A percentile compares a stretch with the other conserved stretches of the same genome.
Evolutionary conservation across 2,329 filamentous ascomycete species (phyloP).

Genomic region (Teratosphaeria zuluensis): DNA sequence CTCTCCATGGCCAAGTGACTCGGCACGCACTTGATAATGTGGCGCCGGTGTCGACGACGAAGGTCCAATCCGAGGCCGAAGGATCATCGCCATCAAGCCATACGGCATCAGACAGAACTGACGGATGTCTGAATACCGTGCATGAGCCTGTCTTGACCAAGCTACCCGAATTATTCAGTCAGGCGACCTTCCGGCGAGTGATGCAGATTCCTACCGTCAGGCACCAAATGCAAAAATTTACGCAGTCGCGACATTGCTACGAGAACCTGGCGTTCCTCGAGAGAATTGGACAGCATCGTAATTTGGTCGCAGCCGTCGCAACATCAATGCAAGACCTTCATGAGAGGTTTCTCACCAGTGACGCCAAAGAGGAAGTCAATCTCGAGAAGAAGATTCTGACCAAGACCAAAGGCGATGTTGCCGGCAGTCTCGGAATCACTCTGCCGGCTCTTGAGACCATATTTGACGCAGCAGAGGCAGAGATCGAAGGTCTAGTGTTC

Average conservation of each 20-base stretch:
- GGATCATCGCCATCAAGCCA: background rate
- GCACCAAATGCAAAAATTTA: slow-evolving; percentile 5
- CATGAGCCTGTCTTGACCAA: background rate
- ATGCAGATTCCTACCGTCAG: slow-evolving; percentile 6
- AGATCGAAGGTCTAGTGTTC: slow-evolving; percentile 9
- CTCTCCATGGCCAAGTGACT: background rate
- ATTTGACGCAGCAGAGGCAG: slow-evolving; percentile 6
- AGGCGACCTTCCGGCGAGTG: slow-evolving; percentile 3
- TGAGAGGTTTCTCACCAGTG: slow-evolving; percentile 4
- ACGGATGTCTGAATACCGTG: background rate
- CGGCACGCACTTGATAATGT: background rate
- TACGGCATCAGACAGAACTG: background rate
- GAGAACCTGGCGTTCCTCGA: slow-evolving; percentile 9
- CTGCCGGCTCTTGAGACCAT: slow-evolving; percentile 5
- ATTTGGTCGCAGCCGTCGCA: slow-evolving; percentile 1
- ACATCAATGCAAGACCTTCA: slow-evolving; percentile 5
- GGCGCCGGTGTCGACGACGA: background rate
- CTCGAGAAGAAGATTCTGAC: slow-evolving; percentile 1
- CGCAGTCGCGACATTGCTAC: slow-evolving; percentile 4
- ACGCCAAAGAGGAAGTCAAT: slow-evolving; percentile 5
- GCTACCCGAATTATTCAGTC: slow-evolving; percentile 9
- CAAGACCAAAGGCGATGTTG: slow-evolving; percentile 4
- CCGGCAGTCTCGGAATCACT: background rate
- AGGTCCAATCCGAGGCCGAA: background rate
- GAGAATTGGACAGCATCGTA: slow-evolving; percentile 1